A percentile compares a stretch with the other conserved stretches of the same genome.
phyloP scores from a whole-genome alignment of 208 protist genomes.

The Crithidia brevicula region DNA sequence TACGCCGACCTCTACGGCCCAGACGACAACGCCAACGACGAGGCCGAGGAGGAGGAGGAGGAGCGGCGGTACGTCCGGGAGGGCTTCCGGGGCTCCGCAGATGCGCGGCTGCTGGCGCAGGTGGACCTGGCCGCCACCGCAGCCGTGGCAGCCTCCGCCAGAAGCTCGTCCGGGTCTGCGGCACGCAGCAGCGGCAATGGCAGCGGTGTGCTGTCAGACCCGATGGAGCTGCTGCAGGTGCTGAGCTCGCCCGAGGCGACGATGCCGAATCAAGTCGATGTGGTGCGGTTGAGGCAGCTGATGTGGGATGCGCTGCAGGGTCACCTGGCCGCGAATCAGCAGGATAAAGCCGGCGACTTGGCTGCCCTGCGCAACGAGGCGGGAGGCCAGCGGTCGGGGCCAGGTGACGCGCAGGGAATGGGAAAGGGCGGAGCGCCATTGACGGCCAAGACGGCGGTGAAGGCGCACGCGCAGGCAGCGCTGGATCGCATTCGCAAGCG shows the following conservation, averaged over 20 bases:
- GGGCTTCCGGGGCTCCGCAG: constrained; percentile 27
- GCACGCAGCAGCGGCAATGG: constrained; percentile 21
- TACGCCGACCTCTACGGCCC: constrained; percentile 41
- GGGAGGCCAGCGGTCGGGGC: not conserved
- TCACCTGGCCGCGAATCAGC: constrained; percentile 34
- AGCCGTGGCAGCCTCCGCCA: constrained; percentile 17
- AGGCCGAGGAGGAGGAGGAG: constrained; percentile 26
- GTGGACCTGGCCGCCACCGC: constrained; percentile 39
- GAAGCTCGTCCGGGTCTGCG: constrained; percentile 1
- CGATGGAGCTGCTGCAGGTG: constrained; percentile 45
- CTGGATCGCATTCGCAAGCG: constrained; percentile 29
- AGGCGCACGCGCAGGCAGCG: constrained; percentile 33
- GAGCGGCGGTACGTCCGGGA: constrained; percentile 37
- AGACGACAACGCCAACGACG: constrained; percentile 35
- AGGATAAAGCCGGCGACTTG: constrained; percentile 18
- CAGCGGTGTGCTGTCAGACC: constrained; percentile 25
- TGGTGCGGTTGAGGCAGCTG: constrained; percentile 69
- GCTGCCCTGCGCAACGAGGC: not conserved
- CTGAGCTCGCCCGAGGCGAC: constrained; percentile 70
- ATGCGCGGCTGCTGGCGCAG: constrained; percentile 48
- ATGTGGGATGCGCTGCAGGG: constrained; percentile 81
- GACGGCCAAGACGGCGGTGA: constrained; percentile 23
- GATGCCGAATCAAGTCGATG: constrained; percentile 84
- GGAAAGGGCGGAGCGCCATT: not conserved
- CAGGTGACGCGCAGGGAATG: not conserved